These are phyloP conservation scores for Suillus weaverae DNA, from an alignment of 768 basidiomycete genomes.

Conservation along the genomic window DNA sequence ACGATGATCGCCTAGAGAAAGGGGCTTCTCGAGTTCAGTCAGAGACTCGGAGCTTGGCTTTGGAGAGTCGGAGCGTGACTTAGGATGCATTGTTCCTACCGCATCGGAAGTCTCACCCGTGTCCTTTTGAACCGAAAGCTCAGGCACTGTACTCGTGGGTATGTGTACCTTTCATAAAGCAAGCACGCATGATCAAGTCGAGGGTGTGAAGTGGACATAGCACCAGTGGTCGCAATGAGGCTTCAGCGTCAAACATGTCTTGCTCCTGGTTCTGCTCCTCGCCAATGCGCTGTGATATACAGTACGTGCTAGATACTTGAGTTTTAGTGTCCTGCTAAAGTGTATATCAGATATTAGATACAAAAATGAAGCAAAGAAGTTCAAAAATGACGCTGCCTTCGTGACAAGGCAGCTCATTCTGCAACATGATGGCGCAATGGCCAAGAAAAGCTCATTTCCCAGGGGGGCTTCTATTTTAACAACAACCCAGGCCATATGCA, in stretches of 20 bases:
- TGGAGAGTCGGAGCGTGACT: background rate
- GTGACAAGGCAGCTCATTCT: constrained; percentile 5
- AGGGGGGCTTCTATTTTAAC: background rate
- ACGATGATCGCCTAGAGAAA: constrained; percentile 34
- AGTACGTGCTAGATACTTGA: background rate
- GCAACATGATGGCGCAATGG: constrained; percentile 27
- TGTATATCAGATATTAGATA: background rate
- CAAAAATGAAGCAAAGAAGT: background rate
- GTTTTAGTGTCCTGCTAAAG: background rate
- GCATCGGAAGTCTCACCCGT: background rate
- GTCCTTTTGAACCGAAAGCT: background rate
- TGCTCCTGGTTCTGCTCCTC: background rate
- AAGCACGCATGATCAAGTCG: background rate
- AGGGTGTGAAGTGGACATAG: constrained; percentile 8
- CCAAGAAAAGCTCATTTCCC: background rate
- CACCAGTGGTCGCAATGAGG: background rate
- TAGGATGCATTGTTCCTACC: background rate
- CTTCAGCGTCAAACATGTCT: background rate
- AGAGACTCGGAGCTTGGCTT: background rate
- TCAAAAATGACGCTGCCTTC: constrained; percentile 19
- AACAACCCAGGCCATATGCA: background rate
- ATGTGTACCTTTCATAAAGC: background rate
- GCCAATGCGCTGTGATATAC: background rate
- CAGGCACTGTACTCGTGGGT: background rate
- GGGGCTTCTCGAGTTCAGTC: constrained; percentile 4